Conservation (phyloP, 129 eudicot genomes). For the Tanacetum coccineum region DNA sequence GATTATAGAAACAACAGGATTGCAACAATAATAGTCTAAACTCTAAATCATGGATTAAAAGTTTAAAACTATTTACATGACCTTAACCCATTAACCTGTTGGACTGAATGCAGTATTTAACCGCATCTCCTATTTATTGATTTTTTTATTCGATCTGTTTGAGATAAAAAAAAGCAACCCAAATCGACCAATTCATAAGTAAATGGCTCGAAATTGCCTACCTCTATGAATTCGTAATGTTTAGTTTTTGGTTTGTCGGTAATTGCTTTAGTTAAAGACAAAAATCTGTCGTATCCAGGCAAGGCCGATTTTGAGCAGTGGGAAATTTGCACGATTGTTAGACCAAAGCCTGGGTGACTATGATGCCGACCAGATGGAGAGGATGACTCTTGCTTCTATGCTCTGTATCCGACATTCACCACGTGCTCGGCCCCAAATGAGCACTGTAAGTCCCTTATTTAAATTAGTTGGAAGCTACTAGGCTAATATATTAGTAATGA, state of each 20-base stretch:
- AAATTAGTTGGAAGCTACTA: too few species aligned
- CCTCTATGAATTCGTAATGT: too few species aligned
- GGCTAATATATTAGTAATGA: not conserved
- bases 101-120: too few species aligned
- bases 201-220: not conserved
- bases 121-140: too few species aligned
- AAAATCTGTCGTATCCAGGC: slow-evolving; percentile 47
- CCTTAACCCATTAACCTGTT: too few species aligned
- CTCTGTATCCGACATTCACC: slow-evolving; percentile 93
- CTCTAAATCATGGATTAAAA: too few species aligned
- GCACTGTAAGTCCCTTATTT: slow-evolving; percentile 51
- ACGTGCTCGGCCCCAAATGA: slow-evolving; percentile 86
- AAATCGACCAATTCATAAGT: too few species aligned
- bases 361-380: slow-evolving; percentile 68
- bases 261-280: slow-evolving; percentile 3
- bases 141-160: too few species aligned
- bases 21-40: too few species aligned
- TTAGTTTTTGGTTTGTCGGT: not conserved
- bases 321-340: slow-evolving; percentile 54
- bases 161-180: too few species aligned
- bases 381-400: slow-evolving; percentile 83
- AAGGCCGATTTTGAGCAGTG: slow-evolving; percentile 64
- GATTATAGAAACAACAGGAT: too few species aligned
- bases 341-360: slow-evolving; percentile 61
- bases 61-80: too few species aligned